Percentiles rank a stretch among this genome's conserved stretches.
These are phyloP conservation scores for Collybia mongolica DNA, from an alignment of 768 basidiomycete genomes.

Conservation along the genomic window DNA sequence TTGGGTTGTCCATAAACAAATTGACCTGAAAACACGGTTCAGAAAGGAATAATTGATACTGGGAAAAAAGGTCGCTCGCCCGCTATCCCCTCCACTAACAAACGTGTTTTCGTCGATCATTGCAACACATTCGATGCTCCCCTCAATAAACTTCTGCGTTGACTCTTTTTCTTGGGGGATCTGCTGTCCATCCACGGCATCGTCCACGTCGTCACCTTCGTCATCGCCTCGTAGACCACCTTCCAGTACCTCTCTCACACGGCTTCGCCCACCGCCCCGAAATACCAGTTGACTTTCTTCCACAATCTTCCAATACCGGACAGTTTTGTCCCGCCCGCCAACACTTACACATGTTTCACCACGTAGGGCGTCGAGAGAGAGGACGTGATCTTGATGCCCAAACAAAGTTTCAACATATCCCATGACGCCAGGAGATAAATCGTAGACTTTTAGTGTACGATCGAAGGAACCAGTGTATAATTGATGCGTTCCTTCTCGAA, in stretches of 20 bases:
- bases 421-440: conserved; percentile 65
- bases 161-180: conserved; percentile 28
- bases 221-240: conserved; percentile 67
- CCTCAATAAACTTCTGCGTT: conserved; percentile 70
- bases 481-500: conserved; percentile 75
- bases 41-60: not conserved
- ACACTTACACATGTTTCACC: conserved; percentile 84
- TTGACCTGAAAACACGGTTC: conserved; percentile 53
- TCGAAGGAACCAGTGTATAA: conserved; percentile 81
- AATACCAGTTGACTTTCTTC: conserved; percentile 97
- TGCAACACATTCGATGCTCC: conserved; percentile 86
- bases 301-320: conserved; percentile 93
- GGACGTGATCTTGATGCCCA: conserved; percentile 91
- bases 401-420: conserved; percentile 96
- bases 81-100: conserved; percentile 93
- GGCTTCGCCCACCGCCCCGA: conserved; percentile 88
- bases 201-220: conserved; percentile 43
- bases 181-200: conserved; percentile 16
- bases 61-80: conserved; percentile 47
- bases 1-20: conserved; percentile 86
- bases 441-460: conserved; percentile 89
- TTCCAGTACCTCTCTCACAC: conserved; percentile 77
- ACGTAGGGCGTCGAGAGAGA: conserved; percentile 76
- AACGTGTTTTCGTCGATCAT: conserved; percentile 97
- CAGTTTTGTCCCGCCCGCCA: conserved; percentile 88